Conservation (phyloP, 2,329 filamentous ascomycete species). For the Talaromyces sp. region DNA sequence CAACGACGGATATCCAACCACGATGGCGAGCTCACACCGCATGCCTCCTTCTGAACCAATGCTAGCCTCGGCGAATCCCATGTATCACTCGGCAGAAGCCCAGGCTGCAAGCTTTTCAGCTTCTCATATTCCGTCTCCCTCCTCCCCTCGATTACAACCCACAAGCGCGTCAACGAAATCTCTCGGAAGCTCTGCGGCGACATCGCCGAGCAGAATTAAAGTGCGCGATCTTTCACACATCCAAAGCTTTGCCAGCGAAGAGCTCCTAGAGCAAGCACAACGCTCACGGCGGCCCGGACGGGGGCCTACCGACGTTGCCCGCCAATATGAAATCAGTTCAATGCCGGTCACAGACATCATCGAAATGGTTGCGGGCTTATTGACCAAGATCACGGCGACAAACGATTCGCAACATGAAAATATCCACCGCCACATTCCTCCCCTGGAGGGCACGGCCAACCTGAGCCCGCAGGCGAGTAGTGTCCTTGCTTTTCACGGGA, state of each 20-base stretch:
- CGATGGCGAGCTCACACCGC: slow-evolving; percentile 5
- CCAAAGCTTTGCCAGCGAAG: slow-evolving; percentile 77
- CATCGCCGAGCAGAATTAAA: slow-evolving; percentile 62
- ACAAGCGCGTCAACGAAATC: slow-evolving; percentile 42
- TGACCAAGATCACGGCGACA: slow-evolving; percentile 95
- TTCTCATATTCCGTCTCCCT: slow-evolving; percentile 29
- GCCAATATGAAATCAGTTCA: slow-evolving; percentile 86
- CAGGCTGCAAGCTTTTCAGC: slow-evolving; percentile 1
- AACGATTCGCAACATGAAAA: slow-evolving; percentile 94
- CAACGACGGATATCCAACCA: slow-evolving; percentile 14
- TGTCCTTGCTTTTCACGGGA: slow-evolving; percentile 93
- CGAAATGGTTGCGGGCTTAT: slow-evolving; percentile 93
- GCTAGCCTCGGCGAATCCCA: background rate
- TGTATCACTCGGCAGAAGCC: slow-evolving; percentile 5
- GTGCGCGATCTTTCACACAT: slow-evolving; percentile 89
- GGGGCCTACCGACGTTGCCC: slow-evolving; percentile 43
- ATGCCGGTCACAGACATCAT: slow-evolving; percentile 98
- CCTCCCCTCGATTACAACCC: slow-evolving; percentile 43
- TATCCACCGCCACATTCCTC: slow-evolving; percentile 68
- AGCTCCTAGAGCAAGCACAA: slow-evolving; percentile 58
- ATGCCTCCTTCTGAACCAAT: background rate
- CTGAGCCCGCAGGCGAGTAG: slow-evolving; percentile 62
- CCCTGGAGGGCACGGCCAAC: slow-evolving; percentile 54
- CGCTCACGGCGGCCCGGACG: slow-evolving; percentile 31
- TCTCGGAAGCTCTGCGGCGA: slow-evolving; percentile 37